phyloP scores from a whole-genome alignment of 495 filamentous ascomycete genomes.

The Hyphodiscus hymeniophilus region DNA sequence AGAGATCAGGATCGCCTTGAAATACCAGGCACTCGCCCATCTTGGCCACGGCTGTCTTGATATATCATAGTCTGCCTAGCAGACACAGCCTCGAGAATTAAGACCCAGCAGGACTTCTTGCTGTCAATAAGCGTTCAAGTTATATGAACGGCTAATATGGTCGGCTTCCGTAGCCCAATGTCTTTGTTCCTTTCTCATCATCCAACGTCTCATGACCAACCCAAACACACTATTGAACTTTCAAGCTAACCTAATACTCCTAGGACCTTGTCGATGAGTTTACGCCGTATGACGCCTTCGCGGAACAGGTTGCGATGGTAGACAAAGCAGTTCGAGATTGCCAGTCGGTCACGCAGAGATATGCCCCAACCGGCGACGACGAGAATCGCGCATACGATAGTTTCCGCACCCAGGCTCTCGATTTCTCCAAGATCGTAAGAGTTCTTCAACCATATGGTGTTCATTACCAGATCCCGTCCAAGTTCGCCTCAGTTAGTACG shows the following conservation, averaged over 20 bases:
- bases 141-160: neutral
- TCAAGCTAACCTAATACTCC: constrained; percentile 2
- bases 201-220: no score
- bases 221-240: neutral
- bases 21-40: no score
- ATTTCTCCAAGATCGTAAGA: neutral
- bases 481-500: neutral
- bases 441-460: neutral
- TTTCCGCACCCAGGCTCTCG: neutral
- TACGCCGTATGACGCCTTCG: constrained; percentile 7
- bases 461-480: neutral
- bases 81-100: no score
- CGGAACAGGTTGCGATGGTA: constrained; percentile 12
- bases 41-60: no score
- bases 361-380: constrained; percentile 1
- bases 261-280: constrained; percentile 20
- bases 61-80: no score
- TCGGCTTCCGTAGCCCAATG: no score
- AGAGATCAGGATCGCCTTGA: no score
- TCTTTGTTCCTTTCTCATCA: no score
- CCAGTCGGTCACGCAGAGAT: constrained; percentile 2
- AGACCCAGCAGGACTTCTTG: no score
- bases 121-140: no score
- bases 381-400: neutral
- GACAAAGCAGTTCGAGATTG: constrained; percentile 15